These are phyloP conservation scores for Gilbertella persicaria DNA, from an alignment of 371 early-diverging fungal genomes.

Conservation along the genomic window DNA sequence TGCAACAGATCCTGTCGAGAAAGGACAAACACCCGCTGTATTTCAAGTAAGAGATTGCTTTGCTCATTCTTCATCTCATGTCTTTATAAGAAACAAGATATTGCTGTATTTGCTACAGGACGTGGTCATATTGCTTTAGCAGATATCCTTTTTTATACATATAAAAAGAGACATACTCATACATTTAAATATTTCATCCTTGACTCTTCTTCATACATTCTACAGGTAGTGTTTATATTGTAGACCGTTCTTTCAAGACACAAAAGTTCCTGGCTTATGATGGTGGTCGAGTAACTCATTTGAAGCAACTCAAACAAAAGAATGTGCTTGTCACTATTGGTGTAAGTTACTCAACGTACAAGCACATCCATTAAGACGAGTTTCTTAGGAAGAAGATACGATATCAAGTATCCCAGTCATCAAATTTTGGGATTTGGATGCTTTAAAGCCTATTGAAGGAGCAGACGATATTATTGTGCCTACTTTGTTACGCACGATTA, in stretches of 20 bases:
- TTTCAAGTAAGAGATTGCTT: constrained; percentile 54
- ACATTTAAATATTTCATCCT: constrained; percentile 18
- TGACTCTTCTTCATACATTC: constrained; percentile 46
- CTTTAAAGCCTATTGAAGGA: constrained; percentile 36
- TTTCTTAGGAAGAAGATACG: constrained; percentile 54
- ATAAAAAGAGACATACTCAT: background rate
- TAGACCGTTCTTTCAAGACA: constrained; percentile 69
- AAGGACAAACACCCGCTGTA: constrained; percentile 61
- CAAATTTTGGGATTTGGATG: constrained; percentile 84
- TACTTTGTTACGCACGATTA: constrained; percentile 64
- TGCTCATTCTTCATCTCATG: too few relatives aligned
- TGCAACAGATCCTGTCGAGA: constrained; percentile 59
- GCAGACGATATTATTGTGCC: constrained; percentile 60
- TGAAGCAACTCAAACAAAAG: constrained; percentile 75
- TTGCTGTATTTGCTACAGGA: constrained; percentile 56
- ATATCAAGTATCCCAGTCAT: constrained; percentile 55
- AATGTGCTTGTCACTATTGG: constrained; percentile 75
- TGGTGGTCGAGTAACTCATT: constrained; percentile 74
- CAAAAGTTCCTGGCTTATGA: constrained; percentile 74
- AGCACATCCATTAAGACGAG: too few relatives aligned
- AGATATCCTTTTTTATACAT: constrained; percentile 48
- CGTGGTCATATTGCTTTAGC: constrained; percentile 59
- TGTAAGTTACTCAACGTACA: constrained; percentile 55
- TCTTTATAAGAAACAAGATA: constrained; percentile 52
- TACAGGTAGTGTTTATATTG: constrained; percentile 63